phyloP scores from a whole-genome alignment of 1,284 basidiomycete genomes.

The Austroboletus novae-zelandiae region DNA sequence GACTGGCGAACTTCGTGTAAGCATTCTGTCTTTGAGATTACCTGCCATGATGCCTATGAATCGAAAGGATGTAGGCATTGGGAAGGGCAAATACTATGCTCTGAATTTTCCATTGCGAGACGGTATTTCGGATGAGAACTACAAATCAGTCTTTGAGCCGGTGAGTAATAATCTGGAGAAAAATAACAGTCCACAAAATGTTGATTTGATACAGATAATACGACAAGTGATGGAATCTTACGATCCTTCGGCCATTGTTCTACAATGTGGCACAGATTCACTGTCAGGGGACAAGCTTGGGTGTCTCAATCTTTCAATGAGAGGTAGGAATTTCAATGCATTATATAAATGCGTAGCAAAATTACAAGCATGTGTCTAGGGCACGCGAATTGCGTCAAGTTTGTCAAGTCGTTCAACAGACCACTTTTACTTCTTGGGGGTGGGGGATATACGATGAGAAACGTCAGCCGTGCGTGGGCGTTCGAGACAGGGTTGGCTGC shows the following conservation, averaged over 20 bases:
- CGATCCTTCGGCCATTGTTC: constrained; percentile 92
- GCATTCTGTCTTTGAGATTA: constrained; percentile 25
- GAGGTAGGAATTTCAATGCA: constrained; percentile 49
- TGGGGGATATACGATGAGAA: constrained; percentile 98
- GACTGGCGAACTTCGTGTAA: constrained; percentile 89
- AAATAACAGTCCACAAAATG: background rate
- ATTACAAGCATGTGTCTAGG: constrained; percentile 43
- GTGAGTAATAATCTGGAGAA: constrained; percentile 45
- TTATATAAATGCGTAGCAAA: background rate
- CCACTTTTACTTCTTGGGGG: constrained; percentile 93
- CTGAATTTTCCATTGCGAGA: constrained; percentile 95
- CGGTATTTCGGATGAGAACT: constrained; percentile 94
- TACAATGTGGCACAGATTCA: constrained; percentile 99
- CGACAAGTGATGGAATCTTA: constrained; percentile 94
- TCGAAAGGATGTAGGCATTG: constrained; percentile 82
- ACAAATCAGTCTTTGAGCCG: constrained; percentile 94
- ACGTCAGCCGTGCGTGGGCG: constrained; percentile 96
- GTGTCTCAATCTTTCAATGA: constrained; percentile 96
- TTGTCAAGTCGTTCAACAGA: constrained; percentile 95
- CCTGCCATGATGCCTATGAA: constrained; percentile 5
- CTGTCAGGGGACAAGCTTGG: constrained; percentile 96
- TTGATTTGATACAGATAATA: constrained; percentile 70
- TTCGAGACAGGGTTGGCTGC: constrained; percentile 97
- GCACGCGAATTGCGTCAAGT: constrained; percentile 96
- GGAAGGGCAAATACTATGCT: constrained; percentile 91